phyloP scores from a whole-genome alignment of 2,329 filamentous ascomycete species.

The Calonectria naviculata region DNA sequence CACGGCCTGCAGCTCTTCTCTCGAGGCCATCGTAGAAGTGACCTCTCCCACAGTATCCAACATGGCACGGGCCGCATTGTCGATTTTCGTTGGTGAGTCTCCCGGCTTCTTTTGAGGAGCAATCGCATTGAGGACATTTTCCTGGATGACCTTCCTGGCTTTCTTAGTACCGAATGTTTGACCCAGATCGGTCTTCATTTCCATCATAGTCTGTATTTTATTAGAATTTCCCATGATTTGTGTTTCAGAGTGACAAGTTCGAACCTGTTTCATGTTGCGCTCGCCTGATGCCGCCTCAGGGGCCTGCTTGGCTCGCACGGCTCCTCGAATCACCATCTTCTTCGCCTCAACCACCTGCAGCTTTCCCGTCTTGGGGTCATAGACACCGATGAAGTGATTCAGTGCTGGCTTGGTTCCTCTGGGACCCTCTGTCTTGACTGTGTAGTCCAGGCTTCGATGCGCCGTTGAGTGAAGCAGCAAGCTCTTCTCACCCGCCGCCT shows the following conservation, averaged over 20 bases:
- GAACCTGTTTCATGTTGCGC: conserved; percentile 43
- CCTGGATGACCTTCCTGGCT: conserved; percentile 80
- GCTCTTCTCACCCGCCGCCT: conserved; percentile 56
- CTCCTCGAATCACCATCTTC: conserved; percentile 70
- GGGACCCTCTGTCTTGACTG: conserved; percentile 59
- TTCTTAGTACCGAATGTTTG: conserved; percentile 88
- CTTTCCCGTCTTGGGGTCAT: conserved; percentile 68
- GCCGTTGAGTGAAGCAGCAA: conserved; percentile 68
- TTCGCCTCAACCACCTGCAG: conserved; percentile 72
- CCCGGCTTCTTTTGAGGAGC: conserved; percentile 50
- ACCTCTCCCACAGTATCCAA: conserved; percentile 72
- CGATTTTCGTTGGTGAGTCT: conserved; percentile 60
- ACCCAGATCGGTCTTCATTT: conserved; percentile 76
- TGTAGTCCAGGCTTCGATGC: conserved; percentile 70
- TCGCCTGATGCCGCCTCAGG: conserved; percentile 57
- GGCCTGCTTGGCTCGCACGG: conserved; percentile 66
- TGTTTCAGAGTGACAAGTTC: neutral
- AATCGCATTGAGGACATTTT: conserved; percentile 79
- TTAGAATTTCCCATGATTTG: conserved; percentile 38
- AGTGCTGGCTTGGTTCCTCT: conserved; percentile 51
- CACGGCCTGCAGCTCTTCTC: conserved; percentile 72
- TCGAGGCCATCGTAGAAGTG: conserved; percentile 74
- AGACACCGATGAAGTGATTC: conserved; percentile 74
- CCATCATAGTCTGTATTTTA: conserved; percentile 62
- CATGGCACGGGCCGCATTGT: conserved; percentile 67